Percentiles rank a stretch among this genome's conserved stretches.
These are phyloP conservation scores for Dissophora ornata DNA, from an alignment of 192 early-diverging fungal species.

Conservation along the genomic window DNA sequence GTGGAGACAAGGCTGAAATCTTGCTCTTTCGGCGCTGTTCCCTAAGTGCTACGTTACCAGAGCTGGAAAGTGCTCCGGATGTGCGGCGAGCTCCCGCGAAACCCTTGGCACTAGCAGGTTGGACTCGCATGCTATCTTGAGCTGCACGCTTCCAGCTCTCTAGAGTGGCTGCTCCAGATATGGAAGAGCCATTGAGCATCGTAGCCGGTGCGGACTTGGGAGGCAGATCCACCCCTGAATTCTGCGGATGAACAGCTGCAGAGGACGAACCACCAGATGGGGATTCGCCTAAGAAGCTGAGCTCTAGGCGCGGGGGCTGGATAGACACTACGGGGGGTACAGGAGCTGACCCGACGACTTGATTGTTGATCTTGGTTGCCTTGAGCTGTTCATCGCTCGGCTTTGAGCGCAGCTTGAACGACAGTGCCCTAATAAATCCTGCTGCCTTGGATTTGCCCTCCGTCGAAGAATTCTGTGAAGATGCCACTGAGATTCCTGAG, in stretches of 20 bases:
- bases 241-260: not conserved
- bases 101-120: constrained; percentile 2
- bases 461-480: not conserved
- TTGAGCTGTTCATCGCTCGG: constrained; percentile 47
- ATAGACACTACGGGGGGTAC: constrained; percentile 31
- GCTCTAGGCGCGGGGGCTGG: constrained; percentile 49
- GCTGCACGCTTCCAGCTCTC: constrained; percentile 30
- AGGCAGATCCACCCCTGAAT: constrained; percentile 5
- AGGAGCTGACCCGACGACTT: constrained; percentile 21
- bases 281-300: constrained; percentile 42
- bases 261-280: not conserved
- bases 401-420: constrained; percentile 49
- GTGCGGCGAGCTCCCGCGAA: constrained; percentile 30
- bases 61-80: constrained; percentile 36
- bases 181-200: constrained; percentile 1
- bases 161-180: constrained; percentile 11
- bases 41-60: constrained; percentile 37
- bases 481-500: constrained; percentile 10
- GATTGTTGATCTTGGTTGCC: constrained; percentile 45
- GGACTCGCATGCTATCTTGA: constrained; percentile 26
- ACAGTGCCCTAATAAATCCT: constrained; percentile 48
- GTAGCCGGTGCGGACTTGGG: constrained; percentile 28
- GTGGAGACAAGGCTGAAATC: constrained; percentile 9
- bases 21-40: constrained; percentile 49
- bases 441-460: constrained; percentile 50